Conservation (phyloP, 2,329 filamentous ascomycete species). For the Fusarium proliferatum region DNA sequence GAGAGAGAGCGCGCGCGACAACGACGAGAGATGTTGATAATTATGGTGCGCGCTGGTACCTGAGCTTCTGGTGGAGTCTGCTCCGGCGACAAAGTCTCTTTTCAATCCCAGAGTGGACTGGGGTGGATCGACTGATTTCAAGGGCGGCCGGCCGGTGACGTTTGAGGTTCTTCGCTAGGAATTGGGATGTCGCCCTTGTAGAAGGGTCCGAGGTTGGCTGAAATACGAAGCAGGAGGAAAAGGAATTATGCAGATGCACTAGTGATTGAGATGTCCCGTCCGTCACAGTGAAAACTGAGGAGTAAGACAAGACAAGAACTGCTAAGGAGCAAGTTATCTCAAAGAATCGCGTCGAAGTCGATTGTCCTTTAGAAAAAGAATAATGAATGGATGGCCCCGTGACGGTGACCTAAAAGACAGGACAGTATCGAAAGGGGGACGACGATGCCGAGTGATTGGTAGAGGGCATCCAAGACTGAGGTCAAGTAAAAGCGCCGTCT, state of each 20-base stretch:
- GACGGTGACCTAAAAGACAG: slow-evolving; percentile 25
- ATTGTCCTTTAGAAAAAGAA: slow-evolving; percentile 23
- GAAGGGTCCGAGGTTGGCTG: slow-evolving; percentile 23
- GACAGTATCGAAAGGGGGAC: slow-evolving; percentile 33
- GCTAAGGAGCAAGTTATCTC: background rate
- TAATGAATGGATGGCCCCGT: slow-evolving; percentile 34
- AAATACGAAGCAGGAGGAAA: slow-evolving; percentile 9
- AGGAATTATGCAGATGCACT: slow-evolving; percentile 28
- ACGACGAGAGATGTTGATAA: background rate
- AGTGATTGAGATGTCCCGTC: slow-evolving; percentile 3
- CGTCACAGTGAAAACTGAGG: slow-evolving; percentile 4
- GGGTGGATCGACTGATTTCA: slow-evolving; percentile 40
- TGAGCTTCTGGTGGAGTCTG: slow-evolving; percentile 28
- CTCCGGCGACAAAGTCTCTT: slow-evolving; percentile 31
- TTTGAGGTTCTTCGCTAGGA: slow-evolving; percentile 35
- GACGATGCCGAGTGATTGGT: slow-evolving; percentile 36
- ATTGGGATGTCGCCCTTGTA: slow-evolving; percentile 26
- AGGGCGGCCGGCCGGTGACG: slow-evolving; percentile 38
- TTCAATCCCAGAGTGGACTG: slow-evolving; percentile 27
- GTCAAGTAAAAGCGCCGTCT: slow-evolving; percentile 16
- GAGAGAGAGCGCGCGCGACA: background rate
- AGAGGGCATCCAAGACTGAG: slow-evolving; percentile 27
- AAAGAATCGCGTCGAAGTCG: slow-evolving; percentile 4
- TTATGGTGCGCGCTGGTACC: slow-evolving; percentile 9
- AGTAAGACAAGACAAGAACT: background rate